Percentiles rank a stretch among this genome's conserved stretches.
phyloP scores from a whole-genome alignment of 129 eudicot genomes.

The Ambrosia trifida region DNA sequence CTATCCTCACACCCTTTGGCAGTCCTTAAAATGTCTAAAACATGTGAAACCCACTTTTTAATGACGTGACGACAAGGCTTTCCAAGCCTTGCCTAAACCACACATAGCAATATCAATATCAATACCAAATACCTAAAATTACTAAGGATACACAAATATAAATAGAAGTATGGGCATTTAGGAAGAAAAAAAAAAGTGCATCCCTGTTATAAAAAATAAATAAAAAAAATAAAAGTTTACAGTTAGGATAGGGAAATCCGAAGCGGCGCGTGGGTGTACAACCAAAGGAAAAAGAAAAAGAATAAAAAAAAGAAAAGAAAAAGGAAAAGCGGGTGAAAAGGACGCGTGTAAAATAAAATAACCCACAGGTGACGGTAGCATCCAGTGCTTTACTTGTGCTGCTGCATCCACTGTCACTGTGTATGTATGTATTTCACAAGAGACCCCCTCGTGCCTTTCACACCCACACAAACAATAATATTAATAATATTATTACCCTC shows the following conservation, averaged over 20 bases:
- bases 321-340: slow-evolving; percentile 23
- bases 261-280: slow-evolving; percentile 13
- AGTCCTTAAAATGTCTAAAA: too few species aligned
- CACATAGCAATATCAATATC: too few species aligned
- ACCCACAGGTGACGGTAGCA: slow-evolving; percentile 38
- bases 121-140: too few species aligned
- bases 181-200: too few species aligned
- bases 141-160: too few species aligned
- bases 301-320: not conserved
- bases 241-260: not conserved
- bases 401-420: slow-evolving; percentile 30
- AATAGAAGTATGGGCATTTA: too few species aligned
- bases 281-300: slow-evolving; percentile 1
- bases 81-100: too few species aligned
- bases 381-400: slow-evolving; percentile 40
- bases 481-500: not conserved
- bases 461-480: not conserved
- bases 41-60: too few species aligned
- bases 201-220: too few species aligned
- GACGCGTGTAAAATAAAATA: slow-evolving; percentile 38
- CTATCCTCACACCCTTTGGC: too few species aligned
- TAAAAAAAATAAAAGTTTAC: too few species aligned
- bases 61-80: too few species aligned
- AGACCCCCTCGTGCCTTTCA: slow-evolving; percentile 38
- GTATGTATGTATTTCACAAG: slow-evolving; percentile 28